A percentile compares a stretch with the other conserved stretches of the same genome.
Conservation (phyloP, 1,284 basidiomycete genomes). For the Boletus mariae region DNA sequence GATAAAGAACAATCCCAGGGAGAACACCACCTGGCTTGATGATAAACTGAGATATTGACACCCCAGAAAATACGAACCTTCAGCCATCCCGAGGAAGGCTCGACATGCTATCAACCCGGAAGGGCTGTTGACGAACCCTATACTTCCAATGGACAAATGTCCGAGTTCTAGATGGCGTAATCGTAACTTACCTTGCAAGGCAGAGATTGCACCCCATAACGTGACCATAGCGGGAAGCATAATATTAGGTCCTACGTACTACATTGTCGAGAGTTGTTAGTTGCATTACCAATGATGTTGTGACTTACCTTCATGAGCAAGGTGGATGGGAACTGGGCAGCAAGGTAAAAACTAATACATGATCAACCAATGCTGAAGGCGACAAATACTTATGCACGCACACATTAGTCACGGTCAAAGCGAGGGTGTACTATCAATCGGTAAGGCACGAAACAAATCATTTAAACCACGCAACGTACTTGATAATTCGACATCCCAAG, state of each 20-base stretch:
- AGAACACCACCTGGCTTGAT: constrained; percentile 47
- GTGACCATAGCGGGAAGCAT: constrained; percentile 54
- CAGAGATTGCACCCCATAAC: constrained; percentile 56
- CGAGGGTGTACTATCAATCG: constrained; percentile 41
- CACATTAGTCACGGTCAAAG: constrained; percentile 52
- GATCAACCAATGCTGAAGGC: background rate
- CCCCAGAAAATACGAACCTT: constrained; percentile 41
- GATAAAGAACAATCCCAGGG: constrained; percentile 57
- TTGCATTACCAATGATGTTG: constrained; percentile 1
- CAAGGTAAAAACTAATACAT: constrained; percentile 48
- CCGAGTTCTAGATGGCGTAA: background rate
- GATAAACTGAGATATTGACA: constrained; percentile 38
- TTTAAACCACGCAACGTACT: constrained; percentile 16
- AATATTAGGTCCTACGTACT: constrained; percentile 54
- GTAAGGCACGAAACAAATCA: background rate
- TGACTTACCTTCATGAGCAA: constrained; percentile 48
- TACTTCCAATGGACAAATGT: constrained; percentile 4
- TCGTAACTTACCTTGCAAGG: constrained; percentile 46
- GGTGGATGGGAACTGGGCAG: constrained; percentile 56
- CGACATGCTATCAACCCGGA: constrained; percentile 54
- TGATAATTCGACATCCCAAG: constrained; percentile 49
- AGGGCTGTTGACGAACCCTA: constrained; percentile 54
- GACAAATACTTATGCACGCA: constrained; percentile 23
- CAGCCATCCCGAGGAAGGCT: constrained; percentile 62
- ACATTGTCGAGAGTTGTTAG: background rate